phyloP scores from a whole-genome alignment of 805 yeast species.

The Sungouiozyma ichnusensis region DNA sequence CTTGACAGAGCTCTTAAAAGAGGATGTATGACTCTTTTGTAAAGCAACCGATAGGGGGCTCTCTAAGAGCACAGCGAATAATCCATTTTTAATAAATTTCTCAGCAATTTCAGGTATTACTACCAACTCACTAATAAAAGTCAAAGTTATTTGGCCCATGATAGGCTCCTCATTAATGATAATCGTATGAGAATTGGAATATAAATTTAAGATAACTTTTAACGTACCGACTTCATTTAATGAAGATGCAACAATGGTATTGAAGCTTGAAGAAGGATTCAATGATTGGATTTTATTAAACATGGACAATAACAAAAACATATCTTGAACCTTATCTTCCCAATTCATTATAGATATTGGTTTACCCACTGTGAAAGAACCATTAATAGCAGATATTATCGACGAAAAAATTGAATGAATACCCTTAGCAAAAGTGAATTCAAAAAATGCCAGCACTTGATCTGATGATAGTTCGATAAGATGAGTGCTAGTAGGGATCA shows the following conservation, averaged over 20 bases:
- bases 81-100: constrained; percentile 49
- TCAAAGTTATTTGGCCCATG: constrained; percentile 61
- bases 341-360: constrained; percentile 28
- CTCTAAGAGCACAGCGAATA: constrained; percentile 59
- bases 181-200: constrained; percentile 54
- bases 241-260: constrained; percentile 39
- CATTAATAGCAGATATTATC: constrained; percentile 44
- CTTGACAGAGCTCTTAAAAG: constrained; percentile 14
- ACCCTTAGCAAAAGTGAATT: constrained; percentile 54
- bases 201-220: constrained; percentile 50
- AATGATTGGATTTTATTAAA: constrained; percentile 46
- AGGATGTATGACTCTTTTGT: constrained; percentile 47
- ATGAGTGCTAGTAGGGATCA: constrained; percentile 29
- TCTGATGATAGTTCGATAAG: constrained; percentile 40
- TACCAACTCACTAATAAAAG: constrained; percentile 60
- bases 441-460: constrained; percentile 47
- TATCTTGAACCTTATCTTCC: constrained; percentile 50
- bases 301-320: constrained; percentile 52
- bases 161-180: constrained; percentile 53
- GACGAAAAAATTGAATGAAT: constrained; percentile 48
- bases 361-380: constrained; percentile 29
- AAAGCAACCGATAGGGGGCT: constrained; percentile 60
- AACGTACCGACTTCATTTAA: constrained; percentile 52
- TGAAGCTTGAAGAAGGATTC: constrained; percentile 38
- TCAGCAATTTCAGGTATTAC: constrained; percentile 55